Base-by-base conservation (phyloP, 352 stramenopile genomes). In the Pythium phragmiticola region DNA sequence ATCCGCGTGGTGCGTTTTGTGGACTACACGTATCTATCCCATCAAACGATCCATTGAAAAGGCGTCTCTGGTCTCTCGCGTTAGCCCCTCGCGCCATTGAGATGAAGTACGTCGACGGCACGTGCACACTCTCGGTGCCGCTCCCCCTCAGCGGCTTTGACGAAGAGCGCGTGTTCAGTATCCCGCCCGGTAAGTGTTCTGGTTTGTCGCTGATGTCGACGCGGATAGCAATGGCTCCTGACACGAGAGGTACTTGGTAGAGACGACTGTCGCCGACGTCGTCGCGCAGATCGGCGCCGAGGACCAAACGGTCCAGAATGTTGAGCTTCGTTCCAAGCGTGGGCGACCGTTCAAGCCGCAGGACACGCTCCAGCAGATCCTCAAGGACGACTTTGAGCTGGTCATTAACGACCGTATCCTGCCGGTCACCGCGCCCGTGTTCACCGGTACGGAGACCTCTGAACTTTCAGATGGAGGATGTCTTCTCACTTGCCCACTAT, bases 321-420 rank as follows among this genome's bases (percentile, higher is more conserved):
- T 94, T 50, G 78, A 80, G 23, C 66, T 94, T 37, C 86, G 82
- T 7, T 82, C 78, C 9, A 73, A 82, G 50, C 71, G 77, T 47
- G 86, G 86, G 34, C 69, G 81, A 52, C 62, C 74, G 14, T 91
- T 91, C 69, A 65, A 78, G 41, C 75, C 79, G 7, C 67, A 83
- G 42, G 82, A 90, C 47, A 84, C 80, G 48, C 68, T 94, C 43
- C 60, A 87, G 37, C 73, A 83, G 45, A 82, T 92, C 14, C 62
- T 92, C 50, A 89, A 75, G 36, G 84, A 92, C 60, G 86, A 94
- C 65, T 94, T 94, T 65, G 80, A 94, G 68, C 63, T 94, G 12
- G 47, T 90, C 26, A 70, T 94, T 53, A 94, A 94, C 69, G 86
- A 89, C 50, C 78, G 82, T 54, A 80, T 90, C 58, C 72, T 92